Percentiles rank a stretch among this genome's conserved stretches.
phyloP scores from a whole-genome alignment of 345 rosid genomes.

The Cardamine resedifolia region DNA sequence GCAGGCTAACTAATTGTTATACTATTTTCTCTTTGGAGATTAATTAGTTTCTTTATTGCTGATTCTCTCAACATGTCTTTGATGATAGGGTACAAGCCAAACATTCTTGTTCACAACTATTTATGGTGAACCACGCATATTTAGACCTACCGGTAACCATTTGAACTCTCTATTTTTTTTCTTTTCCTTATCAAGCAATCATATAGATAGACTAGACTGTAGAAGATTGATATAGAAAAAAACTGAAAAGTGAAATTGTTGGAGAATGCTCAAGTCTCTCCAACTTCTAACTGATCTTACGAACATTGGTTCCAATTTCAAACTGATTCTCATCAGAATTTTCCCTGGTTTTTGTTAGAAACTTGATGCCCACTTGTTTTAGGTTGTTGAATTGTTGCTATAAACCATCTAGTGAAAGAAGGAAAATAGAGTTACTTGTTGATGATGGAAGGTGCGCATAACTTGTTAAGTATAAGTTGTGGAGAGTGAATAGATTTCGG shows the following conservation, averaged over 20 bases:
- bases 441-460: not conserved
- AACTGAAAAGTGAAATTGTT: not conserved
- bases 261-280: slow-evolving; percentile 13
- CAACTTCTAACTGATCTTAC: not conserved
- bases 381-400: not conserved
- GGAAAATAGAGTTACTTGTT: slow-evolving; percentile 14
- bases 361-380: not conserved
- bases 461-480: not conserved
- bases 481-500: not conserved
- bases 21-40: not conserved
- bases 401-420: not conserved
- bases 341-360: not conserved
- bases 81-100: slow-evolving; percentile 69
- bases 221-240: not conserved
- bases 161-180: not conserved
- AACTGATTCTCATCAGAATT: not conserved
- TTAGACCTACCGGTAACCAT: slow-evolving; percentile 82
- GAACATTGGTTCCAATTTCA: not conserved
- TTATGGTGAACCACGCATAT: slow-evolving; percentile 85
- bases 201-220: not conserved
- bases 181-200: not conserved
- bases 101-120: slow-evolving; percentile 88
- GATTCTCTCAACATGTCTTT: not conserved
- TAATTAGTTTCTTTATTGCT: not conserved
- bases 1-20: slow-evolving; percentile 35